phyloP scores from a whole-genome alignment of 805 yeast species.

The Spathaspora hagerdaliae region DNA sequence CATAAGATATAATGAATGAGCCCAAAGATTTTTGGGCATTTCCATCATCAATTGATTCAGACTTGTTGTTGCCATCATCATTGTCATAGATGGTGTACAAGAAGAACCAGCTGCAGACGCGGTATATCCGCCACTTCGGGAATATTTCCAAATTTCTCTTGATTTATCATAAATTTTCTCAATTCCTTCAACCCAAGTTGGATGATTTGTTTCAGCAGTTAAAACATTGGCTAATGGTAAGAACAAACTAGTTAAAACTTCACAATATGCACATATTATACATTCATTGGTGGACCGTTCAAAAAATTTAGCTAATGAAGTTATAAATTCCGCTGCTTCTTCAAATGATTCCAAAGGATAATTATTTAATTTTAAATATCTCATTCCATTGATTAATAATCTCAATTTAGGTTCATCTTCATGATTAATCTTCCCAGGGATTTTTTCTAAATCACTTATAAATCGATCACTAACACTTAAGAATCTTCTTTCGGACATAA shows the following conservation, averaged over 20 bases:
- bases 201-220: constrained; percentile 94
- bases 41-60: not conserved
- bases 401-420: constrained; percentile 56
- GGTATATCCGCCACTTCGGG: not conserved
- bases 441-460: constrained; percentile 85
- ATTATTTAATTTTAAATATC: constrained; percentile 70
- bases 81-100: not conserved
- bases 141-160: constrained; percentile 41
- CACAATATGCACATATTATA: constrained; percentile 75
- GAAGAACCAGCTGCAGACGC: not conserved
- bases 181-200: constrained; percentile 87
- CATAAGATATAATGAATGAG: constrained; percentile 59
- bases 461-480: constrained; percentile 88
- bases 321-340: constrained; percentile 87
- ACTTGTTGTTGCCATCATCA: not conserved
- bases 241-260: constrained; percentile 70
- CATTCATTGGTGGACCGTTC: constrained; percentile 58
- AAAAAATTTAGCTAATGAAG: constrained; percentile 82
- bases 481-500: constrained; percentile 82
- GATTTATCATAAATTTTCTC: constrained; percentile 53
- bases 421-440: constrained; percentile 42
- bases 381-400: constrained; percentile 86
- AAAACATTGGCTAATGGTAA: constrained; percentile 79
- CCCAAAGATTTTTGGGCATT: constrained; percentile 46
- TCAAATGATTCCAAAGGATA: constrained; percentile 89